Conservation (phyloP, 805 yeast genomes). For the Tetrapisispora phaffii region DNA sequence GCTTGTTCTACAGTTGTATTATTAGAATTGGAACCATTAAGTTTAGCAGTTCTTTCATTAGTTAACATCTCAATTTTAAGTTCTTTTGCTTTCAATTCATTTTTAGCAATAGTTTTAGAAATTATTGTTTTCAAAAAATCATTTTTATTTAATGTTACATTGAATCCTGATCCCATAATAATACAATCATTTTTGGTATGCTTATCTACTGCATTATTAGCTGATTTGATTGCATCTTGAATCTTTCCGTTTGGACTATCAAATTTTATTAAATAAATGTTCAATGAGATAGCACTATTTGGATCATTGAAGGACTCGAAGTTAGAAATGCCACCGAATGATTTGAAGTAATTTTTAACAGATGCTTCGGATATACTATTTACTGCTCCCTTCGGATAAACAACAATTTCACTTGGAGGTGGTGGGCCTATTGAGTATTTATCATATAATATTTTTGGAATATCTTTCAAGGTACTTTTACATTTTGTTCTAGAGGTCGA, state of each 20-base stretch:
- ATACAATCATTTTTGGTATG: constrained; percentile 36
- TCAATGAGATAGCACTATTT: constrained; percentile 66
- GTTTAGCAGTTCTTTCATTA: not conserved
- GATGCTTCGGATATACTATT: constrained; percentile 9
- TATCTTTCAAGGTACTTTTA: constrained; percentile 8
- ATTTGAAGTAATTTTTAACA: constrained; percentile 42
- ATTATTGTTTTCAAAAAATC: constrained; percentile 30
- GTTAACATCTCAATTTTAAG: constrained; percentile 4
- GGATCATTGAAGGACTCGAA: constrained; percentile 59
- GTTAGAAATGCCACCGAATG: constrained; percentile 55
- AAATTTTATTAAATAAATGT: constrained; percentile 55
- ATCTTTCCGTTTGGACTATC: constrained; percentile 45
- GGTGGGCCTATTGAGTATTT: constrained; percentile 64
- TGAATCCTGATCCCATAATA: constrained; percentile 41
- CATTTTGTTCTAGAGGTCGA: constrained; percentile 10
- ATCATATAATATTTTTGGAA: constrained; percentile 43
- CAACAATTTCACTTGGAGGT: constrained; percentile 59
- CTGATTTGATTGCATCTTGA: constrained; percentile 39
- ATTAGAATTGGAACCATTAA: not conserved
- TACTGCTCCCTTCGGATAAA: constrained; percentile 40
- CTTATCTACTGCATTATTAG: constrained; percentile 35
- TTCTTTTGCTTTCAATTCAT: constrained; percentile 21
- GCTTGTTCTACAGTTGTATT: not conserved
- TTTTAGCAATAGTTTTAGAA: constrained; percentile 25
- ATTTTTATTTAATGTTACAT: constrained; percentile 43